These are phyloP conservation scores for Malus hybrid DNA, from an alignment of 331 rosid genomes.

Conservation along the genomic window DNA sequence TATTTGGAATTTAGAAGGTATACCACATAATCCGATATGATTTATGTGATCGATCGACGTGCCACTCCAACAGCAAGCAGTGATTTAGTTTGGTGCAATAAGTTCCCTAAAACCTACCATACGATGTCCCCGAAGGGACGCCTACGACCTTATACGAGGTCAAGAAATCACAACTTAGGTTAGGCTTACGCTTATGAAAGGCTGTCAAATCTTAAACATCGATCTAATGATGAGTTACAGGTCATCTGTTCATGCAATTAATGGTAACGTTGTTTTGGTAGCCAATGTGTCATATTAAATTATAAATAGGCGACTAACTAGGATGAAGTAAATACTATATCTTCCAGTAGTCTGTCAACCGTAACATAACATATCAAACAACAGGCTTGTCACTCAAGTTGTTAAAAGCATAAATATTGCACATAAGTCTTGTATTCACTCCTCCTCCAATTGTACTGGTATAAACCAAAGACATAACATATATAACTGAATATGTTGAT, in stretches of 20 bases:
- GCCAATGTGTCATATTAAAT: not conserved
- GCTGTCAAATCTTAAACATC: not conserved
- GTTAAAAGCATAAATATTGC: not conserved
- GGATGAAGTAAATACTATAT: not conserved
- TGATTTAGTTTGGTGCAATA: not conserved
- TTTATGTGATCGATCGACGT: not conserved
- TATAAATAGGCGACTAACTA: too few species aligned
- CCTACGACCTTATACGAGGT: not conserved
- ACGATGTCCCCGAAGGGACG: too few species aligned
- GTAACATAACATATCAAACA: not conserved
- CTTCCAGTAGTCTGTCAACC: not conserved
- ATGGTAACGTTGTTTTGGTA: not conserved
- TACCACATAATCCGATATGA: not conserved
- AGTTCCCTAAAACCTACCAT: not conserved
- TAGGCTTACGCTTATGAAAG: not conserved
- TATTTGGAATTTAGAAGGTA: not conserved
- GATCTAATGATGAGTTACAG: not conserved
- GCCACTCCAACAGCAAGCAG: not conserved
- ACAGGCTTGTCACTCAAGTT: not conserved
- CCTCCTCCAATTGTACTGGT: not conserved
- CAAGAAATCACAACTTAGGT: not conserved
- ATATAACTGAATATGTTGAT: too few species aligned
- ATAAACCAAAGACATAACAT: too few species aligned
- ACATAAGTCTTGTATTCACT: not conserved
- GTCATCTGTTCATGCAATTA: not conserved